phyloP scores from a whole-genome alignment of 495 filamentous ascomycete genomes.

The Astrothelium subdiscretum region DNA sequence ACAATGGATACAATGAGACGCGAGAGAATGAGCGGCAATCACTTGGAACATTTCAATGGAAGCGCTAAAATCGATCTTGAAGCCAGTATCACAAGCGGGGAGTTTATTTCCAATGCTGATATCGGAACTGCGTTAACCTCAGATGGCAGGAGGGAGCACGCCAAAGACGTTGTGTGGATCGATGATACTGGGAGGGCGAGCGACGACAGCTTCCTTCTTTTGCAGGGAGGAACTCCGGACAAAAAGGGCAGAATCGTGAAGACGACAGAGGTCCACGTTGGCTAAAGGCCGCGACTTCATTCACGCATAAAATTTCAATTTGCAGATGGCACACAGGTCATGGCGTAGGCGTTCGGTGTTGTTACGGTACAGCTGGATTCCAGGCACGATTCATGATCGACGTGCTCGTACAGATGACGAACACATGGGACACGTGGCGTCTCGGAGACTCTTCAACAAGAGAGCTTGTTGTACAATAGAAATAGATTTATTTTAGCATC shows the following conservation, averaged over 20 bases:
- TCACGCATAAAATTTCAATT: background rate
- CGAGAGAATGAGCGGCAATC: background rate
- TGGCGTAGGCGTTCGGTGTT: no score
- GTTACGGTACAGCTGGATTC: background rate
- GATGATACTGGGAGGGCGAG: background rate
- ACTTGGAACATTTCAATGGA: background rate
- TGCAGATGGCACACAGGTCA: no score
- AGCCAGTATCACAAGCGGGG: background rate
- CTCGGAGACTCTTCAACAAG: no score
- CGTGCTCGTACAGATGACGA: no score
- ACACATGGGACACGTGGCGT: no score
- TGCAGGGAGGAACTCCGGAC: background rate
- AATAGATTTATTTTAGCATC: no score
- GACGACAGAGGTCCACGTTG: constrained; percentile 15
- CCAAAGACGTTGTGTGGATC: background rate
- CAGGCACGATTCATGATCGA: no score
- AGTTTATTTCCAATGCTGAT: background rate
- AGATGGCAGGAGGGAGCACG: background rate
- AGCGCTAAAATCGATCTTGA: background rate
- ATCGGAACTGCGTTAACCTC: background rate
- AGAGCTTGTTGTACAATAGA: no score
- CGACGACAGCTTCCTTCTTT: background rate
- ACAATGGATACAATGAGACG: constrained; percentile 2
- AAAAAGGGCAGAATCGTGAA: constrained; percentile 14
- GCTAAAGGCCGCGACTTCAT: background rate